Base-by-base conservation (phyloP, 768 basidiomycete species). In the Omphalotus guepiniiformis region DNA sequence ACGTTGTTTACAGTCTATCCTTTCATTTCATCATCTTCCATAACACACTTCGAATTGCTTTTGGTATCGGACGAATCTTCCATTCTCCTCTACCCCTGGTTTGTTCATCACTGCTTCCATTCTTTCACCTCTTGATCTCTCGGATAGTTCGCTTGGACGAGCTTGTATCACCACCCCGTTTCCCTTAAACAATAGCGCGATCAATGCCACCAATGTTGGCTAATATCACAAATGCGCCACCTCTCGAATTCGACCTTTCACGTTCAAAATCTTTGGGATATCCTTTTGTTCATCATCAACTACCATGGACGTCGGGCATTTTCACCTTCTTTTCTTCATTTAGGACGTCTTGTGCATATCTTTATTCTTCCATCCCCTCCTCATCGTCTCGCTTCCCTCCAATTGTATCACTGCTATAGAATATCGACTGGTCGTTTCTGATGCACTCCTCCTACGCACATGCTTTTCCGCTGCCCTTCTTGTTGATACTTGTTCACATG, bases 381-480 rank as follows among this genome's bases (percentile, higher is more conserved):
- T 16, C 28, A 42, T 42, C 26, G 5, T 13, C 12, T 27, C 26
- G 3, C 6, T 42, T 23, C 41, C 30, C n/a, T 32, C 30, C 30
- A 9, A 32, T 9, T 32, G 30, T 32, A 9, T n/a, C 30, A 32
- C n/a, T 29, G 27, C 41, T 42, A 29, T 42, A 42, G 39, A 38
- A 42, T 42, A 18, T 42, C 41, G 41, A 42, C 41, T 42, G 41
- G 41, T 42, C 41, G 41, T 42, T 42, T 42, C 28, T 42, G 28
- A 12, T 42, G 23, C 26, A 27, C 41, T 19, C 29, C 41, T 5
- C 39, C 16, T 23, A 21, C 22, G 9, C 26, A 23, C 23, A 18
- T 23, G 13, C 26, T 21, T 7, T 39, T 19, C n/a, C 12, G 21
- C 6, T 39, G 39, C 26, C n/a, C 19, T 5, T 39, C 19, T 19